Evolutionary conservation across 2,329 filamentous ascomycete species (phyloP), one percentile per base, ranked within the genome.

Genomic region (Venturiaceae sp.): DNA sequence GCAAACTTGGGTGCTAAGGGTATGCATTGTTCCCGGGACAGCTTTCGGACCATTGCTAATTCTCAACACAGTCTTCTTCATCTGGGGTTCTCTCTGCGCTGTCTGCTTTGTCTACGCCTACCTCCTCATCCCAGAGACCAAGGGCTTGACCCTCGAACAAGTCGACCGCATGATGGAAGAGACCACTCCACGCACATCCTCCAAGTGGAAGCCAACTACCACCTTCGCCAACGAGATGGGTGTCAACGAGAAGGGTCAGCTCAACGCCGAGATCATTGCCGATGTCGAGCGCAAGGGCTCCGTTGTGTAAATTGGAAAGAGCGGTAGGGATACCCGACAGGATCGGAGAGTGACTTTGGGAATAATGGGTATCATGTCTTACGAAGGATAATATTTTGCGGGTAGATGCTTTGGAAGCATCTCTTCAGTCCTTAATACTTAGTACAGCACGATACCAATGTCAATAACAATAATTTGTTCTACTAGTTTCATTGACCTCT

Each of bases 81-180:
- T 77, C 60, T 77, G 74, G 74, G 74, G 73, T 56, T 64, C 67
- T 36, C 65, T 67, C 50, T 69, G 67, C 64, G 59, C 60, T 32
- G 41, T 58, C 59, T 78, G 78, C 60, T 74, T 82, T 39, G 66
- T 82, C 67, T 88, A 87, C 57, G 60, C 71, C 16, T 74, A 68
- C 63, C 63, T 68, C 50, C 68, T 73, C 60, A 69, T 74, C 1
- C 70, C 71, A 4, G 72, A 74, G 62, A 72, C 71, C 16, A 72
- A 71, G 61, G 69, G 70, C 16, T 63, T 74, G 13, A 72, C 72
- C 2, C 66, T 74, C n/a, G 72, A 74, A 60, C 70, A 62, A 37
- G 60, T 62, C 47, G 60, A 62, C 36, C 84, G 84, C 79, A 92
- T 95, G 89, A 84, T 94, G 80, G 88, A 92, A 77, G 88, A 95